phyloP scores from a whole-genome alignment of 139 green algal genomes.

The Auxenochlorella pyrenoidosa region DNA sequence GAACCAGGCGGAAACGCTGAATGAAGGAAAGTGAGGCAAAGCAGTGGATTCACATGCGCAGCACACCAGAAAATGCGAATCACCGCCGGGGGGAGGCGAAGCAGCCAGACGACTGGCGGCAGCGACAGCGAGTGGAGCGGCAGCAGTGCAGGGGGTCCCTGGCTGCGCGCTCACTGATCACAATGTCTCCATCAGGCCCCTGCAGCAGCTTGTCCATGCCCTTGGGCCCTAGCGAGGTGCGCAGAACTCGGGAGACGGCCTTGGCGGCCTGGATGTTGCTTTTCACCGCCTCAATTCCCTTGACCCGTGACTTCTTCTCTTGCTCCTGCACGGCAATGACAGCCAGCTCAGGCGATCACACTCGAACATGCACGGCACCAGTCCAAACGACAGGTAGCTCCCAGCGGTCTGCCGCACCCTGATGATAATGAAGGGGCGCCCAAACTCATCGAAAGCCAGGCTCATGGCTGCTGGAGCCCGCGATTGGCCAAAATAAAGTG shows the following conservation, averaged over 20 bases:
- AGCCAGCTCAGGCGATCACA: too few species aligned
- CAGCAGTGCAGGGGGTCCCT: not conserved
- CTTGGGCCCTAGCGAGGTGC: slow-evolving; percentile 90
- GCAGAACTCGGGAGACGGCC: slow-evolving; percentile 87
- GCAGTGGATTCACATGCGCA: too few species aligned
- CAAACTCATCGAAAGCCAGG: slow-evolving; percentile 98
- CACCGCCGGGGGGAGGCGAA: not conserved
- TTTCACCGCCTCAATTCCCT: slow-evolving; percentile 96
- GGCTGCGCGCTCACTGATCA: slow-evolving; percentile 88
- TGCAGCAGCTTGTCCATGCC: slow-evolving; percentile 99
- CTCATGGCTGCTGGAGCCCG: slow-evolving; percentile 70
- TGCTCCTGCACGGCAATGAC: slow-evolving; percentile 79
- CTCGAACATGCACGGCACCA: not conserved
- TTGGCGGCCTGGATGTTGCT: slow-evolving; percentile 97
- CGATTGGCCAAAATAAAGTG: not conserved
- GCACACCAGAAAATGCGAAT: not conserved
- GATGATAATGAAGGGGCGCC: slow-evolving; percentile 97
- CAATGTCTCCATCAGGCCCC: slow-evolving; percentile 95
- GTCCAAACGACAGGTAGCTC: not conserved
- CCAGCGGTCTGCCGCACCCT: slow-evolving; percentile 62
- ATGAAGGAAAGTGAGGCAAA: not conserved
- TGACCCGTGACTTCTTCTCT: slow-evolving; percentile 86
- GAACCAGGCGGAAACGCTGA: not conserved
- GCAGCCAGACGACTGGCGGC: not conserved
- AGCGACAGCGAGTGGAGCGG: not conserved